Evolutionary conservation across 768 basidiomycete genomes (phyloP).

Genomic region (Pisolithus albus): DNA sequence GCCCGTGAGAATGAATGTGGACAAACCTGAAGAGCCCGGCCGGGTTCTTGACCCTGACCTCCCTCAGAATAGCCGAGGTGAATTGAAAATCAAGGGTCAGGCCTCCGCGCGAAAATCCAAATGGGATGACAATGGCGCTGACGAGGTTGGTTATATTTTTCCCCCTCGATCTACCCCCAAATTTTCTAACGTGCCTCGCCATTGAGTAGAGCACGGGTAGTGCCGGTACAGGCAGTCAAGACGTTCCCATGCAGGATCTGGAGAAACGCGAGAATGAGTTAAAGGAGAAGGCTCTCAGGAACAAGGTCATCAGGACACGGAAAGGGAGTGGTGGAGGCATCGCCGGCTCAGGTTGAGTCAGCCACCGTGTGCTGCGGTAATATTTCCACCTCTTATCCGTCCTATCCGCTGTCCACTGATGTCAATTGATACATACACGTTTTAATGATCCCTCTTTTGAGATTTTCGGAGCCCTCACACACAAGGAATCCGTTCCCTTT

Average conservation of each 20-base stretch:
- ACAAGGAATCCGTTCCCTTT: neutral
- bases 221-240: neutral
- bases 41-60: slow-evolving; percentile 25
- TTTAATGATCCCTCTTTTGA: neutral
- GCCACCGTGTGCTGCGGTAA: slow-evolving; percentile 12
- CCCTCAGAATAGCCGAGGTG: slow-evolving; percentile 32
- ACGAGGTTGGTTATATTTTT: slow-evolving; percentile 12
- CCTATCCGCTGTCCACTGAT: slow-evolving; percentile 17
- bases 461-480: neutral
- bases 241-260: slow-evolving; percentile 38
- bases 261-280: slow-evolving; percentile 70
- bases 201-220: slow-evolving; percentile 17
- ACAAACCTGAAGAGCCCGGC: slow-evolving; percentile 15
- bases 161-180: neutral
- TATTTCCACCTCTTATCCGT: slow-evolving; percentile 9
- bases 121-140: slow-evolving; percentile 41
- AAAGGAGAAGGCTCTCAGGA: slow-evolving; percentile 74
- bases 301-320: slow-evolving; percentile 72
- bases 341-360: slow-evolving; percentile 16
- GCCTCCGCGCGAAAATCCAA: slow-evolving; percentile 44
- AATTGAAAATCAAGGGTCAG: slow-evolving; percentile 74
- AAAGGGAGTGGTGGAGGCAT: slow-evolving; percentile 36
- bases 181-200: slow-evolving; percentile 6
- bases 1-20: slow-evolving; percentile 17
- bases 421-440: neutral